These are phyloP conservation scores for Myxozyma lipomycoides DNA, from an alignment of 805 yeast species.

Conservation along the genomic window DNA sequence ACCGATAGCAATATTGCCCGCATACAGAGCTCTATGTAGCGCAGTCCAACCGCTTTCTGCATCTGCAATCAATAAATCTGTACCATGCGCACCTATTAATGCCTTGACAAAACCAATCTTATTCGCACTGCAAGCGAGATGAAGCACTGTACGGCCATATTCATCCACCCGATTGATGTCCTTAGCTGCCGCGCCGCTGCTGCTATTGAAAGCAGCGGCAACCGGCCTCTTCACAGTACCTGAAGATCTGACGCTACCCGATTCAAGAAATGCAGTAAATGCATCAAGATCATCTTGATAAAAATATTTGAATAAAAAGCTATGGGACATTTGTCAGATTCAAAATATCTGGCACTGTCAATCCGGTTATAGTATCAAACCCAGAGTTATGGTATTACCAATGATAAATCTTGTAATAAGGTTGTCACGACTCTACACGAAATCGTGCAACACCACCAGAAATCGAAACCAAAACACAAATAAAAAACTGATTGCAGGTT, in stretches of 20 bases:
- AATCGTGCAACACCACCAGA: background rate
- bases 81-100: slow-evolving; percentile 47
- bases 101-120: slow-evolving; percentile 46
- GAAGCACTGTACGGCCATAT: slow-evolving; percentile 47
- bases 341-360: too few species aligned
- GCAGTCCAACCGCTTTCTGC: slow-evolving; percentile 79
- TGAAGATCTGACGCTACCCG: background rate
- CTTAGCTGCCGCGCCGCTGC: slow-evolving; percentile 3
- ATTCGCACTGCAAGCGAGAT: slow-evolving; percentile 50
- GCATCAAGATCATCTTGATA: slow-evolving; percentile 24
- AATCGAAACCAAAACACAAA: background rate
- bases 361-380: too few species aligned
- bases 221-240: background rate
- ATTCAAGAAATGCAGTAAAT: slow-evolving; percentile 10
- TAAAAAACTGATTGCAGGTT: background rate
- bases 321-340: background rate
- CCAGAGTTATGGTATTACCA: too few species aligned
- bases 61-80: slow-evolving; percentile 51
- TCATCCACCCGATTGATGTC: slow-evolving; percentile 27
- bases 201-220: background rate
- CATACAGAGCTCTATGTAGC: slow-evolving; percentile 63
- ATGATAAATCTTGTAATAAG: too few species aligned
- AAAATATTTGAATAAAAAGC: slow-evolving; percentile 13
- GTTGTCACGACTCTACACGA: background rate
- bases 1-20: slow-evolving; percentile 55